phyloP scores from a whole-genome alignment of 2,329 filamentous ascomycete genomes.

The Fusarium beomiforme region DNA sequence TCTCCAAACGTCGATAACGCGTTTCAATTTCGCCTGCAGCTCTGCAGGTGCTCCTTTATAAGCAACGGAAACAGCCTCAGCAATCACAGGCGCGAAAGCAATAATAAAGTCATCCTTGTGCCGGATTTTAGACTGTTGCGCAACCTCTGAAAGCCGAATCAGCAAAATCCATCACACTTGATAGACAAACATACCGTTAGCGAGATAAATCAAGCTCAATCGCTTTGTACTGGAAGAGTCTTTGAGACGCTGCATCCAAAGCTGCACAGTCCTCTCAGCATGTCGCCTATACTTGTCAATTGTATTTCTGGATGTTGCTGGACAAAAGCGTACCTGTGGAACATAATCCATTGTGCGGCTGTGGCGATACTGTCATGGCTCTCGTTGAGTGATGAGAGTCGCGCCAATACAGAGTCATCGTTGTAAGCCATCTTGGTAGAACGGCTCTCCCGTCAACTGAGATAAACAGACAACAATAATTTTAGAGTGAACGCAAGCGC shows the following conservation, averaged over 20 bases:
- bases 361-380: slow-evolving; percentile 97
- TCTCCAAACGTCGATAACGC: slow-evolving; percentile 95
- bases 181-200: slow-evolving; percentile 75
- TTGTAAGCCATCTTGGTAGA: slow-evolving; percentile 81
- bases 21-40: slow-evolving; percentile 84
- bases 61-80: slow-evolving; percentile 87
- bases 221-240: slow-evolving; percentile 88
- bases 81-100: slow-evolving; percentile 91
- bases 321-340: slow-evolving; percentile 77
- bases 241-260: slow-evolving; percentile 91
- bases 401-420: slow-evolving; percentile 93
- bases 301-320: neutral
- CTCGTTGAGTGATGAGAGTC: slow-evolving; percentile 94
- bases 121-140: slow-evolving; percentile 93
- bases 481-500: neutral
- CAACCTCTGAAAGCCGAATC: slow-evolving; percentile 74
- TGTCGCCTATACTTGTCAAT: slow-evolving; percentile 71
- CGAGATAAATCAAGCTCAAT: slow-evolving; percentile 91
- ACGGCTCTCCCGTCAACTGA: neutral
- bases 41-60: slow-evolving; percentile 91
- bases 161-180: neutral
- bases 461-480: neutral
- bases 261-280: slow-evolving; percentile 88
- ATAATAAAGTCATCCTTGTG: slow-evolving; percentile 92
- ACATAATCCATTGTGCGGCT: slow-evolving; percentile 99